These are phyloP conservation scores for Phytomonas sp. DNA, from an alignment of 208 protist species.

Conservation along the genomic window DNA sequence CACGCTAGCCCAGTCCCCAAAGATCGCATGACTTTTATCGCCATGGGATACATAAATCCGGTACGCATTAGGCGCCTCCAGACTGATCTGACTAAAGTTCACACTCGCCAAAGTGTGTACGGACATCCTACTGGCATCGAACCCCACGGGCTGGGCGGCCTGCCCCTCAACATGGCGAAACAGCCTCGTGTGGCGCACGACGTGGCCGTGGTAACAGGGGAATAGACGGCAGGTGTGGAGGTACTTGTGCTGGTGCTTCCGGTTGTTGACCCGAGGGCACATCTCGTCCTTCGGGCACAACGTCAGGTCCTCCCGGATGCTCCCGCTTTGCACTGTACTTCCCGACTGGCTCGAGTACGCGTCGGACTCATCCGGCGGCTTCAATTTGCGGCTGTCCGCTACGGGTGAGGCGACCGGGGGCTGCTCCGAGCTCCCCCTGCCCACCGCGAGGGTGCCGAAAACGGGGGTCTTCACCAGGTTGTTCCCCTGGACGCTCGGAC, in stretches of 20 bases:
- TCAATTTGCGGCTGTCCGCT: not conserved
- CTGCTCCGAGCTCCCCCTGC: not conserved
- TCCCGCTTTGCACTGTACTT: conserved; percentile 41
- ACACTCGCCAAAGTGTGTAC: conserved; percentile 62
- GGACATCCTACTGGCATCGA: conserved; percentile 36
- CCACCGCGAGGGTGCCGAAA: not conserved
- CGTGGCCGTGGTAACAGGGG: conserved; percentile 79
- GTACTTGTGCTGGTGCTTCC: conserved; percentile 73
- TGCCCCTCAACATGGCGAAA: conserved; percentile 76
- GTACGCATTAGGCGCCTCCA: conserved; percentile 70
- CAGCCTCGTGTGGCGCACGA: conserved; percentile 61
- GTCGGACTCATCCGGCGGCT: conserved; percentile 12
- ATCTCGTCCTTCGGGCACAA: conserved; percentile 67
- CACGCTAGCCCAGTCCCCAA: conserved; percentile 75
- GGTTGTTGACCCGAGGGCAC: conserved; percentile 71
- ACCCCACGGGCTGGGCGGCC: conserved; percentile 37
- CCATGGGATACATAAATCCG: conserved; percentile 71
- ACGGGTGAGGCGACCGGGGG: not conserved
- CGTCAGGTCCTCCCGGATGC: conserved; percentile 50
- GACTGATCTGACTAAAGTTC: conserved; percentile 79
- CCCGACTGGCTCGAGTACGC: conserved; percentile 33
- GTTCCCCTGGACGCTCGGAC: not conserved
- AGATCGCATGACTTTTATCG: conserved; percentile 77
- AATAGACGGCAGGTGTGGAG: conserved; percentile 82
- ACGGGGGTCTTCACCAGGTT: conserved; percentile 7